These are phyloP conservation scores for Curvularia sp. DNA, from an alignment of 2,329 filamentous ascomycete species.

Conservation along the genomic window DNA sequence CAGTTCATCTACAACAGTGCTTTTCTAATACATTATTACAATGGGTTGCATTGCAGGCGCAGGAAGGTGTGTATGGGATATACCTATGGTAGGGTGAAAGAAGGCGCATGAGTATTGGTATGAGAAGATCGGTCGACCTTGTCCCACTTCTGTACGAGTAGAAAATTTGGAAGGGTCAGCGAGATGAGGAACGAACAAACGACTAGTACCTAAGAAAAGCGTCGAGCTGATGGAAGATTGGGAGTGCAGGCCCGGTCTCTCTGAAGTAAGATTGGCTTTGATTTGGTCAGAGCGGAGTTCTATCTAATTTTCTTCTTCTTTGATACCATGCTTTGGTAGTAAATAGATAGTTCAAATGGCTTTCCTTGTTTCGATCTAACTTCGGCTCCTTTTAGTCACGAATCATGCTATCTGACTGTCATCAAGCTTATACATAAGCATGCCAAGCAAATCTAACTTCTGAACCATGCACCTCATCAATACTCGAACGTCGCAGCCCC, in stretches of 20 bases:
- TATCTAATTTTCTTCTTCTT: not conserved
- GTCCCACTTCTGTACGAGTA: conserved; percentile 29
- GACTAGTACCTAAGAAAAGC: not conserved
- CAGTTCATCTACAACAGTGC: conserved; percentile 10
- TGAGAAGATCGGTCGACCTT: not conserved
- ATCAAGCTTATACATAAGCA: not conserved
- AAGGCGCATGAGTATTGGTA: conserved; percentile 11
- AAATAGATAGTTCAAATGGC: conserved; percentile 5
- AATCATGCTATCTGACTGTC: not conserved
- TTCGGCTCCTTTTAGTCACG: not conserved
- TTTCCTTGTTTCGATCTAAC: not conserved
- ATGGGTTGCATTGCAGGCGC: conserved; percentile 45
- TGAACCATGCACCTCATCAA: conserved; percentile 2
- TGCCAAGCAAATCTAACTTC: not conserved
- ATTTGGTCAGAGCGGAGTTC: not conserved
- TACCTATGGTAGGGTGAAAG: conserved; percentile 6
- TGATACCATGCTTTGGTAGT: conserved; percentile 5
- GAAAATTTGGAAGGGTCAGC: conserved; percentile 18
- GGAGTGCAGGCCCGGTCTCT: conserved; percentile 44
- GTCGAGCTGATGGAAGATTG: conserved; percentile 16
- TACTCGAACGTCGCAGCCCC: conserved; percentile 29
- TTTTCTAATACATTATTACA: conserved; percentile 25
- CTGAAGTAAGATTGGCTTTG: conserved; percentile 5
- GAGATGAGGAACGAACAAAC: conserved; percentile 9
- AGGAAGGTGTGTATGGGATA: conserved; percentile 19